Evolutionary conservation across 108 stramenopile species (phyloP), one percentile per base, ranked within the genome.

Genomic region (Stephanodiscus minutulus): DNA sequence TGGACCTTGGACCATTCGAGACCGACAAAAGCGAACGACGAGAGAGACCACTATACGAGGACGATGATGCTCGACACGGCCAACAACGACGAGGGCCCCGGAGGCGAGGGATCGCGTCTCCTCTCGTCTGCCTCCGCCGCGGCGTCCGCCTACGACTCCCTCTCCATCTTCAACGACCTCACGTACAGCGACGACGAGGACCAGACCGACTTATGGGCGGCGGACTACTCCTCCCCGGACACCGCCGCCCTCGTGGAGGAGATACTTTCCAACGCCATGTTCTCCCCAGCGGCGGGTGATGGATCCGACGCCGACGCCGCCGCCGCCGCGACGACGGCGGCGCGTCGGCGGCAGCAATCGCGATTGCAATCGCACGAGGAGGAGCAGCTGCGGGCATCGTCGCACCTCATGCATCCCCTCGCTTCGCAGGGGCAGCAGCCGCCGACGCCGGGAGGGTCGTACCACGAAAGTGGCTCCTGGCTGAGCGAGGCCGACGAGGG

Each of bases 141-240:
- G 31, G 29, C 47, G 31, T 58, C 37, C 9, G 11, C 72, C 47
- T 9, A 20, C 4, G 2, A 20, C 29, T 72, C 70, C 29, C 57
- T 73, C 29, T 20, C 50, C 41, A 61, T 74, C 21, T 74, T 78
- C 56, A 78, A 67, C 50, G 77, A 78, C 22, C 47, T 78, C 12
- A 72, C 70, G 15, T 78, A 78, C 65, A 78, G 77, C 47, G 77
- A 78, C 33, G 77, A 78, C 47, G 77, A 78, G 22, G 58, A 72
- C 27, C 24, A 13, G 1, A 70, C 64, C 43, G 73, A 74, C 43
- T 27, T 48, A 37, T 31, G 46, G 8, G 41, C n/a, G 44, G 41
- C 54, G 17, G 58, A 59, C 0, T 15, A 33, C 12, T 33, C 67
- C 15, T 54, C 55, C 56, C 43, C 69, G 12, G 28, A 56, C 2